These are phyloP conservation scores for Lepidium campestre DNA, from an alignment of 441 rosid genomes.

Conservation along the genomic window DNA sequence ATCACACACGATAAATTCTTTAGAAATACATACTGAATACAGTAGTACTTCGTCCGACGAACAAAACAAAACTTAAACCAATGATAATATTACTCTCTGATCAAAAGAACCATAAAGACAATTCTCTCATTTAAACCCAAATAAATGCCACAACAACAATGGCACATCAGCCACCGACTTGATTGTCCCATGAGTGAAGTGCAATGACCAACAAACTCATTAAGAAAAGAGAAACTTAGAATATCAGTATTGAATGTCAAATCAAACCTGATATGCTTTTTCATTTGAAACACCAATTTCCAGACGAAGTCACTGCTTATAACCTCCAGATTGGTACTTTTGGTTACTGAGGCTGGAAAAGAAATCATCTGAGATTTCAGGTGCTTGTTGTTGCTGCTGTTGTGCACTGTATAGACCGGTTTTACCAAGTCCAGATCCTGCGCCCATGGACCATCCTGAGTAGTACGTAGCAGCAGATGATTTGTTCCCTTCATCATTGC, in stretches of 20 bases:
- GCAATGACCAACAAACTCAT: background rate
- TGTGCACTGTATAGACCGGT: constrained; percentile 45
- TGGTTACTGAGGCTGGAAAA: constrained; percentile 67
- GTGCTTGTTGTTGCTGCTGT: constrained; percentile 30
- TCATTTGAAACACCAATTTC: background rate
- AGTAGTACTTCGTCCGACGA: background rate
- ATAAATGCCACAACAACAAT: constrained; percentile 17
- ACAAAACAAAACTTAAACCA: constrained; percentile 7
- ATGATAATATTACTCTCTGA: constrained; percentile 5
- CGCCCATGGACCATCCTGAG: constrained; percentile 94
- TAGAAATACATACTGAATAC: background rate
- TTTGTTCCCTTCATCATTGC: constrained; percentile 62
- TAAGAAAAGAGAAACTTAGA: background rate
- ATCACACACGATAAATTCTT: background rate
- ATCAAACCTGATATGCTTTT: constrained; percentile 9
- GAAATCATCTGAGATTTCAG: constrained; percentile 48
- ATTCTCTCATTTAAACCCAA: constrained; percentile 13
- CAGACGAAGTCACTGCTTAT: constrained; percentile 41
- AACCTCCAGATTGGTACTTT: constrained; percentile 57
- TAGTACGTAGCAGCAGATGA: constrained; percentile 53
- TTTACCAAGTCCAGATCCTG: constrained; percentile 67
- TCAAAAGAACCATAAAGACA: background rate
- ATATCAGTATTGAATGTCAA: constrained; percentile 3
- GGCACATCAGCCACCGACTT: constrained; percentile 22
- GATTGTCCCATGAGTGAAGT: constrained; percentile 13